Evolutionary conservation across 352 stramenopile species (phyloP), one percentile per base, ranked within the genome.

Genomic region (Globisporangium spiculum): DNA sequence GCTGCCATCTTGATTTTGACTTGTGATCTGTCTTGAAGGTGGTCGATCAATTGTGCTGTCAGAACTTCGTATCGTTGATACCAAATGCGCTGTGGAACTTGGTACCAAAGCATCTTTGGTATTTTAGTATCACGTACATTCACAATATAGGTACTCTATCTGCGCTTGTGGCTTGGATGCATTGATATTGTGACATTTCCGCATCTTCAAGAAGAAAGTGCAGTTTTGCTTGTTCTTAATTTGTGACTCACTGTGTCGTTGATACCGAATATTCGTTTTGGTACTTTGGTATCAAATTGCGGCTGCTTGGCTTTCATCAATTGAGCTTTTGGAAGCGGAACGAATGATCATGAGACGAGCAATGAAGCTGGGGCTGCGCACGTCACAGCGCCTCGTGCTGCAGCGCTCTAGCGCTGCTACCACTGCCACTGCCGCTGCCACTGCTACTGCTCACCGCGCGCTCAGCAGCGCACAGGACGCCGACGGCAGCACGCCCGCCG

Each of bases 311-410:
- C 6, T 54, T 26, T 22, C 14, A 54, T 54, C 46, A 27, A 54
- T 18, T n/a, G 36, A 41, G 36, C 36, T 41, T 22, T 54, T 46
- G 18, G 57, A 53, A 53, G 27, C n/a, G 9, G 57, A 63, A 63
- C 57, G 57, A 63, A 63, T 63, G 57, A 63, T 63, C 57, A 63
- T 52, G 34, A 30, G 57, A 63, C n/a, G n/a, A 32, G 34, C 57
- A 34, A 52, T 62, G 56, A 48, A 30, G 57, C 36, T 63, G 32
- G 18, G 30, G 57, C 36, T 63, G 32, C 26, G 30, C 20, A 30
- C 34, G 57, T 34, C n/a, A 1, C 56, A 60, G 26, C 54, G 27
- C 54, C 26, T 36, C 30, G 30, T 63, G 57, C 55, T 48, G 27
- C 55, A 46, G 18, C 34, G 41, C 14, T 8, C 30, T 52, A 36